These are phyloP conservation scores for Penicillium turbatum DNA, from an alignment of 495 filamentous ascomycete genomes.

Conservation along the genomic window DNA sequence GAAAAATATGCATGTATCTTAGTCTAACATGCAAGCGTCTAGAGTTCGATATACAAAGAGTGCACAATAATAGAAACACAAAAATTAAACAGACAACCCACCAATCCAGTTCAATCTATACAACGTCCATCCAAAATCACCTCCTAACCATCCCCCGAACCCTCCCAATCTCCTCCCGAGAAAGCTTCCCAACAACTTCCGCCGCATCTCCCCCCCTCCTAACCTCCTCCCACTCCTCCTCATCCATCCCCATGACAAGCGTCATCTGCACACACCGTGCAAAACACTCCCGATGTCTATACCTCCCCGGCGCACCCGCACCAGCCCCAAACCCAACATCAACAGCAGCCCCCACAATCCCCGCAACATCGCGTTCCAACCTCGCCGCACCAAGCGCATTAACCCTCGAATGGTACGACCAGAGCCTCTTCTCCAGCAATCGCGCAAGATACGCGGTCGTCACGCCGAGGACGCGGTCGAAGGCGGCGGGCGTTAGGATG, in stretches of 20 bases:
- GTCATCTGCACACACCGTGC: conserved; percentile 76
- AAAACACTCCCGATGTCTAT: conserved; percentile 78
- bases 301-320: conserved; percentile 45
- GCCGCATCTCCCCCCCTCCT: conserved; percentile 37
- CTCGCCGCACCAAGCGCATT: conserved; percentile 80
- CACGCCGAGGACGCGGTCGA: conserved; percentile 63
- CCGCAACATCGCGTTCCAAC: conserved; percentile 82
- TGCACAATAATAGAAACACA: not conserved
- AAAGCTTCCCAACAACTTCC: conserved; percentile 47
- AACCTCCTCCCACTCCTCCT: conserved; percentile 92
- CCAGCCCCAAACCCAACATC: conserved; percentile 52
- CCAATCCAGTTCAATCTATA: not conserved
- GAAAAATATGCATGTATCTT: not conserved
- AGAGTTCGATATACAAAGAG: not conserved
- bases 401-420: conserved; percentile 74
- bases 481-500: conserved; percentile 71
- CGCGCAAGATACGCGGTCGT: conserved; percentile 68
- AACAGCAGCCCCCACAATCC: conserved; percentile 71
- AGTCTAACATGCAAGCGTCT: not conserved
- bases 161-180: conserved; percentile 57
- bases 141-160: conserved; percentile 56
- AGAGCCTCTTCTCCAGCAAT: conserved; percentile 86
- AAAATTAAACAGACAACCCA: not conserved
- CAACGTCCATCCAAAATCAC: not conserved
- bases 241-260: conserved; percentile 92